A percentile compares a stretch with the other conserved stretches of the same genome.
Conservation (phyloP, 345 rosid genomes). For the Geranium brycei region DNA sequence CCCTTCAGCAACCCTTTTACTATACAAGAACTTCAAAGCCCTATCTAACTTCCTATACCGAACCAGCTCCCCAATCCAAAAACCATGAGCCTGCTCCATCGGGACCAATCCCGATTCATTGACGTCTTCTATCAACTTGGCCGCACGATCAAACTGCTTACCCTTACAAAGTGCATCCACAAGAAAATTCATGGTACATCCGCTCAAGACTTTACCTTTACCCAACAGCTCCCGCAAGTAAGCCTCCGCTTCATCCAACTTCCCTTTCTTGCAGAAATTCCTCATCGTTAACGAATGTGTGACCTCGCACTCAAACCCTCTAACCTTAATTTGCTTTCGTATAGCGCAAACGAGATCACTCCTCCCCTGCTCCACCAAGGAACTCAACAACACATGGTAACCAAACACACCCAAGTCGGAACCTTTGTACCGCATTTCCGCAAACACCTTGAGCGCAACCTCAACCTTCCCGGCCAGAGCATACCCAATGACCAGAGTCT, state of each 20-base stretch:
- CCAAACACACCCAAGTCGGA: conserved; percentile 51
- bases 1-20: conserved; percentile 32
- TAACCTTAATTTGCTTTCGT: conserved; percentile 34
- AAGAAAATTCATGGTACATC: conserved; percentile 23
- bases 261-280: conserved; percentile 42
- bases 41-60: conserved; percentile 29
- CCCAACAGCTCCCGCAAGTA: conserved; percentile 31
- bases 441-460: conserved; percentile 59
- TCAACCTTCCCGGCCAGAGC: conserved; percentile 60
- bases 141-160: conserved; percentile 34
- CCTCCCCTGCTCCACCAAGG: conserved; percentile 52
- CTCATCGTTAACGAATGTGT: conserved; percentile 51
- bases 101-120: conserved; percentile 21
- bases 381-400: conserved; percentile 57
- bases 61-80: conserved; percentile 45
- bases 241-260: conserved; percentile 41
- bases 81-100: conserved; percentile 42
- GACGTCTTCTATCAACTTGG: conserved; percentile 42
- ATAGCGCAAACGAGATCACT: conserved; percentile 38
- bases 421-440: conserved; percentile 62
- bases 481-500: conserved; percentile 60
- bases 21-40: conserved; percentile 46
- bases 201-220: conserved; percentile 14
- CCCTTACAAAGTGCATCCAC: conserved; percentile 41
- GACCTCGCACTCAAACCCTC: conserved; percentile 34